These are phyloP conservation scores for Oryza rufipogon DNA, from an alignment of 176 grass and related monocot genomes.

Conservation along the genomic window DNA sequence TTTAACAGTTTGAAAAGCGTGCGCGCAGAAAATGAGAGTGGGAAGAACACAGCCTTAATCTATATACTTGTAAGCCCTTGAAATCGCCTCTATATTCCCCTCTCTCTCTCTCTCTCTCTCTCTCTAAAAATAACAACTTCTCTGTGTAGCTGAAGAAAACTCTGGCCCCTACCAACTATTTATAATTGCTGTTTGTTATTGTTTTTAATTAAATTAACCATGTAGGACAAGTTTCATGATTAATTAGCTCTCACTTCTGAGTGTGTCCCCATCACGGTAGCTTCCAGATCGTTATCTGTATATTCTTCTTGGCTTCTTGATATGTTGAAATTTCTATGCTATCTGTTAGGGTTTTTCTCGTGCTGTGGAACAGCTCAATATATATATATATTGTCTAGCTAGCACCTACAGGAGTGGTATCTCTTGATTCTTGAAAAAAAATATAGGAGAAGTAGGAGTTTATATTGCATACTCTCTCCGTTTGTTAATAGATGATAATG, in stretches of 20 bases:
- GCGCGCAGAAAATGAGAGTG: too few species aligned
- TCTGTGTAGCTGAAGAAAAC: too few species aligned
- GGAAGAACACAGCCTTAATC: too few species aligned
- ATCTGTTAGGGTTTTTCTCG: neutral
- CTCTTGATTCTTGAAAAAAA: too few species aligned
- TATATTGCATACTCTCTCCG: too few species aligned
- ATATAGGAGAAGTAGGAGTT: too few species aligned
- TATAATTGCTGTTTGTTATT: neutral
- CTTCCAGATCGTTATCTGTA: constrained; percentile 17
- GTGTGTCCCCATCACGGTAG: neutral
- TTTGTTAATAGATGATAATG: fast-evolving
- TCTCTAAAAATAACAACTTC: too few species aligned
- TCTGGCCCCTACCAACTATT: neutral
- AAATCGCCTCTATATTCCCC: too few species aligned
- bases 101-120: too few species aligned
- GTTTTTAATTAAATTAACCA: neutral
- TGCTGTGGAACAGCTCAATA: neutral
- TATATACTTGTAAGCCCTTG: too few species aligned
- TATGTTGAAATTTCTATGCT: neutral
- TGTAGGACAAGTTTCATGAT: constrained; percentile 5
- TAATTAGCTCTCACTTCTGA: neutral
- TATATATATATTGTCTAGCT: neutral
- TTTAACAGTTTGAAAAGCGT: too few species aligned
- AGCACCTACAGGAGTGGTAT: neutral
- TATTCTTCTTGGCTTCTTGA: constrained; percentile 16